Evolutionary conservation across 768 basidiomycete species (phyloP).

Genomic region (Boletus vinaceobasis): DNA sequence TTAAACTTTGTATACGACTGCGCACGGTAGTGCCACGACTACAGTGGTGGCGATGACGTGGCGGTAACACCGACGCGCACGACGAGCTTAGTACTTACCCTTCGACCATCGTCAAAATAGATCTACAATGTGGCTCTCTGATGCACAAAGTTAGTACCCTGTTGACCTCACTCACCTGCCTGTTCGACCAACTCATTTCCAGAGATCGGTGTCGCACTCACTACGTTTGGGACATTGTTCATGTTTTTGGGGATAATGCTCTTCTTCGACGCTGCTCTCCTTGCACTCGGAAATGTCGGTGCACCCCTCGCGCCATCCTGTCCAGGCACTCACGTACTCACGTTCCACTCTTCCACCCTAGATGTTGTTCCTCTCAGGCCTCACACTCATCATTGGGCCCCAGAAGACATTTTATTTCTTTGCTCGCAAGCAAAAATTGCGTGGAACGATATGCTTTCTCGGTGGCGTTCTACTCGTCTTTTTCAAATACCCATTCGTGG

Average conservation of each 20-base stretch:
- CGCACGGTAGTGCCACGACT: not conserved
- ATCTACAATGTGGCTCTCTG: slow-evolving; percentile 48
- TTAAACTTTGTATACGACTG: too few species aligned
- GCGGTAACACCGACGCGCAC: not conserved
- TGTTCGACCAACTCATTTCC: slow-evolving; percentile 5
- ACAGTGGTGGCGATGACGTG: slow-evolving; percentile 23
- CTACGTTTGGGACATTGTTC: slow-evolving; percentile 92
- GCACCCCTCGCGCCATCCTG: not conserved
- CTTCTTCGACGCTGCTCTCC: slow-evolving; percentile 92
- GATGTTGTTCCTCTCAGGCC: slow-evolving; percentile 92
- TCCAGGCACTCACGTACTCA: slow-evolving; percentile 4
- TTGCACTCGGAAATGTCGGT: slow-evolving; percentile 94
- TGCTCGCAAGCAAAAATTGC: slow-evolving; percentile 89
- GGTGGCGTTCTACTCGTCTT: slow-evolving; percentile 93
- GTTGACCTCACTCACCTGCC: not conserved
- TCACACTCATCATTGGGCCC: slow-evolving; percentile 95
- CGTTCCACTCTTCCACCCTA: slow-evolving; percentile 28
- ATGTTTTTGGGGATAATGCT: slow-evolving; percentile 95
- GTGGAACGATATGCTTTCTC: slow-evolving; percentile 85
- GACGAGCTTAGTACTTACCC: slow-evolving; percentile 1
- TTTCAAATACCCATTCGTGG: slow-evolving; percentile 91
- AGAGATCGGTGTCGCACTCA: slow-evolving; percentile 97
- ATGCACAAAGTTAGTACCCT: slow-evolving; percentile 42
- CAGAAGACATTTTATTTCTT: slow-evolving; percentile 99
- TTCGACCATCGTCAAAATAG: slow-evolving; percentile 2